Evolutionary conservation across 2,329 filamentous ascomycete species (phyloP).

Genomic region (Emergomyces africanus): DNA sequence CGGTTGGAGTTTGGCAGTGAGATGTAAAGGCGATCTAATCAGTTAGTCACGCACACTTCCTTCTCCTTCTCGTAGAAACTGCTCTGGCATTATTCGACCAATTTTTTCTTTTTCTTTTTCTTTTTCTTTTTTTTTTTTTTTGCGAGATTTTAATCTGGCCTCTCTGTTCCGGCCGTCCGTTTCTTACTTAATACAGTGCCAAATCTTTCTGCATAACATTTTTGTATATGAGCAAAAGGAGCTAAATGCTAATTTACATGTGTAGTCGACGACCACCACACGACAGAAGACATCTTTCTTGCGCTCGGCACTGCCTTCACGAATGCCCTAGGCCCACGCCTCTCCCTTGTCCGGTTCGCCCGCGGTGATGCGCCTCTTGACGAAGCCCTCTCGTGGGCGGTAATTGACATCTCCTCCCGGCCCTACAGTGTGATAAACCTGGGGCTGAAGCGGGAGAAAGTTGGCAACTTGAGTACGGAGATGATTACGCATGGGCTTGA

Average conservation of each 20-base stretch:
- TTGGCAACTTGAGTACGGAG: constrained; percentile 84
- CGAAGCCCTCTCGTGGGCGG: constrained; percentile 84
- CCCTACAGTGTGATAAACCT: constrained; percentile 76
- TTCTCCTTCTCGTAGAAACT: not conserved
- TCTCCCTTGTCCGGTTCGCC: constrained; percentile 80
- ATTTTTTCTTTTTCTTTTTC: not conserved
- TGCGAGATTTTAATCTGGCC: not conserved
- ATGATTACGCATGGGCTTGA: constrained; percentile 96
- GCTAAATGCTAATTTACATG: not conserved
- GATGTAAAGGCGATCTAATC: constrained; percentile 79
- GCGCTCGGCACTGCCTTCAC: constrained; percentile 80
- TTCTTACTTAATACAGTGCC: no score
- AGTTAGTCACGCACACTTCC: constrained; percentile 53
- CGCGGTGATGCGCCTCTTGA: constrained; percentile 88
- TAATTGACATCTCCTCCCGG: constrained; percentile 88
- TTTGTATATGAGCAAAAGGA: not conserved
- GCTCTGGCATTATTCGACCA: not conserved
- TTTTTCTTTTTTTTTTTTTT: not conserved
- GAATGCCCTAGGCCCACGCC: constrained; percentile 59
- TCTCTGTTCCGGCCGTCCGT: no score
- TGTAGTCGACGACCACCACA: constrained; percentile 95
- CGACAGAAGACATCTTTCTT: constrained; percentile 88
- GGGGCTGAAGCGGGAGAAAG: constrained; percentile 78
- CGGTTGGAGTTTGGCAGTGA: constrained; percentile 78
- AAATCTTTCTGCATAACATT: not conserved